Percentiles rank a stretch among this genome's conserved stretches.
Conservation (phyloP, 169 alveolate genomes). For the Plasmodium gonderi region DNA sequence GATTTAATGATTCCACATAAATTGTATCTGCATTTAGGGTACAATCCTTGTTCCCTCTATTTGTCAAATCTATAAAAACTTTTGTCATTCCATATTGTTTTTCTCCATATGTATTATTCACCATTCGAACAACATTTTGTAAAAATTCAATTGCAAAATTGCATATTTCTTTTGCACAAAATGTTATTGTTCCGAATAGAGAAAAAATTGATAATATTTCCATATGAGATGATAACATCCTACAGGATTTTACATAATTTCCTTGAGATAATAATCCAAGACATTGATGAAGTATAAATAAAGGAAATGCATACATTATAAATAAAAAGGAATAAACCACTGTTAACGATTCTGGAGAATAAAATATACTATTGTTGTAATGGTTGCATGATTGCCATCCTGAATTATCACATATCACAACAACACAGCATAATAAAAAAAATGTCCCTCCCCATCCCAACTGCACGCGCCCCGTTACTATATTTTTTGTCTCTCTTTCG, state of each 20-base stretch:
- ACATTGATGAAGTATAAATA: constrained; percentile 59
- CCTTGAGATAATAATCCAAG: constrained; percentile 69
- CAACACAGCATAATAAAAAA: constrained; percentile 70
- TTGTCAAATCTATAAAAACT: constrained; percentile 45
- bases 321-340: constrained; percentile 36
- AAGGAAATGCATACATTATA: constrained; percentile 53
- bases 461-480: constrained; percentile 63
- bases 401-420: constrained; percentile 68
- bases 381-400: constrained; percentile 75
- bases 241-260: constrained; percentile 45
- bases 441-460: constrained; percentile 75
- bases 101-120: neutral
- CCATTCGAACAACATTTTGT: constrained; percentile 35
- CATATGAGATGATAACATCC: constrained; percentile 53
- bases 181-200: constrained; percentile 66
- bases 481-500: constrained; percentile 46
- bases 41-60: neutral
- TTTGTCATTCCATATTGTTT: constrained; percentile 41
- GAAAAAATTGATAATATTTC: constrained; percentile 37
- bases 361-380: constrained; percentile 48
- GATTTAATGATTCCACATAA: constrained; percentile 16
- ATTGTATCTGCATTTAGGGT: neutral
- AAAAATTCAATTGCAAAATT: constrained; percentile 51
- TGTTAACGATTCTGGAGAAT: constrained; percentile 73
- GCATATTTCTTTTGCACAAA: constrained; percentile 65